These are phyloP conservation scores for Meyerozyma athensensis DNA, from an alignment of 1,139 yeast species.

Conservation along the genomic window DNA sequence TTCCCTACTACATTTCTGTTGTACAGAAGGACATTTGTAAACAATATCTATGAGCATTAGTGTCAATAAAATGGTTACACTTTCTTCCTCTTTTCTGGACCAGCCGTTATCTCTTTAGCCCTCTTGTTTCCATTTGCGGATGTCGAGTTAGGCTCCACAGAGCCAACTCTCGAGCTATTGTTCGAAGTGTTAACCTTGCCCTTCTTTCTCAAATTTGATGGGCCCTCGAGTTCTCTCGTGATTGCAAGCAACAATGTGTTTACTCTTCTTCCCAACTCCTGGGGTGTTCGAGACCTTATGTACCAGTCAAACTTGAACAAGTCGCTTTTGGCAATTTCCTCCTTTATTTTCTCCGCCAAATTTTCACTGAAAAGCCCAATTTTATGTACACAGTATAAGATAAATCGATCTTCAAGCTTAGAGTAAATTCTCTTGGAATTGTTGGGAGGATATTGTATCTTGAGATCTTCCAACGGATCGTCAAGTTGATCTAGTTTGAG, in stretches of 20 bases:
- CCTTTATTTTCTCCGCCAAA: slow-evolving; percentile 70
- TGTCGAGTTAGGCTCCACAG: slow-evolving; percentile 27
- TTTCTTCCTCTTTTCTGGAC: slow-evolving; percentile 2
- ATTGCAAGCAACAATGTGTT: slow-evolving; percentile 74
- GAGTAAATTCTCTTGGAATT: slow-evolving; percentile 84
- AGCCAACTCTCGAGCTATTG: slow-evolving; percentile 29
- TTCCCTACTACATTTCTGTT: slow-evolving; percentile 74
- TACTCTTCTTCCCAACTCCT: slow-evolving; percentile 78
- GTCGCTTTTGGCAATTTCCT: slow-evolving; percentile 68
- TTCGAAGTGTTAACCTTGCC: slow-evolving; percentile 19
- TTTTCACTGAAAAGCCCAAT: slow-evolving; percentile 71
- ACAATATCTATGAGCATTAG: not conserved
- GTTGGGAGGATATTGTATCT: slow-evolving; percentile 84
- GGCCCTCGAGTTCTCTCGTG: slow-evolving; percentile 75
- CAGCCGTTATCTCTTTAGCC: not conserved
- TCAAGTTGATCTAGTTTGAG: slow-evolving; percentile 57
- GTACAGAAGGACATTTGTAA: slow-evolving; percentile 35
- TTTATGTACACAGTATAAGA: slow-evolving; percentile 67
- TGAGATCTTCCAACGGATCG: slow-evolving; percentile 73
- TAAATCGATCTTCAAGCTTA: slow-evolving; percentile 79
- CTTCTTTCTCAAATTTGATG: slow-evolving; percentile 41
- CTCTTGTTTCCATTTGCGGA: slow-evolving; percentile 1
- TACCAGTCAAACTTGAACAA: slow-evolving; percentile 88
- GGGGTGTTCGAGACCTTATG: slow-evolving; percentile 76
- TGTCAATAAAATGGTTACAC: not conserved